These are phyloP conservation scores for Penicillium sp. DNA, from an alignment of 2,329 filamentous ascomycete genomes.

Conservation along the genomic window DNA sequence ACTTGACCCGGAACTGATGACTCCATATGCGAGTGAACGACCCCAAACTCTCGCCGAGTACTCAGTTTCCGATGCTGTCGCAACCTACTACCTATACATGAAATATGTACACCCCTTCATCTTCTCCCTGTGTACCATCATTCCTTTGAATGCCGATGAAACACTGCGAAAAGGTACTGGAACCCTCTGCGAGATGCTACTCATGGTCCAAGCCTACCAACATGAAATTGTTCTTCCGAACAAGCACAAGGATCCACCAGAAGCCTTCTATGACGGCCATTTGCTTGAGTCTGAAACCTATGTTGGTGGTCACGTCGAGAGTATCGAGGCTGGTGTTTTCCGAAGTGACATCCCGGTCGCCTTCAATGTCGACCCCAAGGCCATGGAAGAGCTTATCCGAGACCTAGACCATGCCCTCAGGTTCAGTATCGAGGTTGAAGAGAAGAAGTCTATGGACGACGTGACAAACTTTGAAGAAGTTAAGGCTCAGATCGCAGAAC, in stretches of 20 bases:
- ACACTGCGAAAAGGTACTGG: conserved; percentile 92
- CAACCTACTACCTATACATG: conserved; percentile 99
- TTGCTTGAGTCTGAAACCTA: conserved; percentile 96
- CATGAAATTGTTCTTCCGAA: conserved; percentile 91
- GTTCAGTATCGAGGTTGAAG: conserved; percentile 82
- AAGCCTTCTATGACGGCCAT: conserved; percentile 96
- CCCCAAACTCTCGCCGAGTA: conserved; percentile 96
- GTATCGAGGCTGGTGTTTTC: conserved; percentile 97
- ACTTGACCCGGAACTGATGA: conserved; percentile 96
- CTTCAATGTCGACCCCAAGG: conserved; percentile 83
- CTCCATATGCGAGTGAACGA: conserved; percentile 77
- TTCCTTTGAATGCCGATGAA: conserved; percentile 90
- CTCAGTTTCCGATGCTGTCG: conserved; percentile 97
- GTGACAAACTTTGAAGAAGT: conserved; percentile 80
- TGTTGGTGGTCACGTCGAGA: conserved; percentile 96
- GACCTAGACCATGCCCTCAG: conserved; percentile 86
- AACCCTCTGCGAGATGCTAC: conserved; percentile 97
- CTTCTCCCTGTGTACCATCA: conserved; percentile 95
- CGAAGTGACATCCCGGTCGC: conserved; percentile 92
- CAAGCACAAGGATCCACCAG: conserved; percentile 87
- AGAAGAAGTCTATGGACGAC: conserved; percentile 77
- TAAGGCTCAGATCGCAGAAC: conserved; percentile 73
- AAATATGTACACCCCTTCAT: conserved; percentile 99
- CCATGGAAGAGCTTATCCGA: conserved; percentile 80
- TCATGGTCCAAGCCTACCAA: conserved; percentile 97